Base-by-base conservation (phyloP, 352 stramenopile species). In the Phytopythium sindhum region DNA sequence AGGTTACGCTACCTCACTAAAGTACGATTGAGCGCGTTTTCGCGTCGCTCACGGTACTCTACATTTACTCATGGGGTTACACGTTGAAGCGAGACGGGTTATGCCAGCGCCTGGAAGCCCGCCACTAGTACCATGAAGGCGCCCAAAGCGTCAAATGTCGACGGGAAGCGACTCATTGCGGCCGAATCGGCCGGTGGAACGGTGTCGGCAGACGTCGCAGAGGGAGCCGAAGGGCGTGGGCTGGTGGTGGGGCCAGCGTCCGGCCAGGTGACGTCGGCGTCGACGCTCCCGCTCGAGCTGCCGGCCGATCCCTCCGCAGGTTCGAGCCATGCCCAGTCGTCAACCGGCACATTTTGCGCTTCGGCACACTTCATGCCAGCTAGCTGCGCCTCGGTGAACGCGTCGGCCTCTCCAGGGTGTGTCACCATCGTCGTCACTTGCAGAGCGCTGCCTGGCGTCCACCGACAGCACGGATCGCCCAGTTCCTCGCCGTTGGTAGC, bases 401-500 rank as follows among this genome's bases (percentile, higher is more conserved):
- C 67, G 53, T 83, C 78, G 1, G 66, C 31, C 15, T 81, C 66
- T 5, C 77, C 77, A 45, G 77, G 77, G 23, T 78, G 77, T 45
- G 65, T 81, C 12, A 67, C 64, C 19, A 52, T 21, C 41, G 41
- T 26, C 31, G 52, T 23, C 31, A 51, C n/a, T 12, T 58, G 55
- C 31, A 58, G 57, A 24, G 59, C 68, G 2, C 42, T 45, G 28
- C 44, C 41, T 6, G 67, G 12, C 9, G 62, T 68, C 87, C 87
- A 97, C 10, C 64, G 63, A 64, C 91, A 97, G 68, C 86, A 91
- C 14, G 89, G 87, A 60, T 97, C 91, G 12, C 88, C 90, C 0
- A 97, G 73, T 61, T 97, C 91, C 69, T 95, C 73, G 4, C 91
- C 91, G 63, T 97, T 97, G 4, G 84, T 96, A 4, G 79, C 75